A percentile compares a stretch with the other conserved stretches of the same genome.
phyloP scores from a whole-genome alignment of 768 basidiomycete genomes.

The Leccinum fibrillosum region DNA sequence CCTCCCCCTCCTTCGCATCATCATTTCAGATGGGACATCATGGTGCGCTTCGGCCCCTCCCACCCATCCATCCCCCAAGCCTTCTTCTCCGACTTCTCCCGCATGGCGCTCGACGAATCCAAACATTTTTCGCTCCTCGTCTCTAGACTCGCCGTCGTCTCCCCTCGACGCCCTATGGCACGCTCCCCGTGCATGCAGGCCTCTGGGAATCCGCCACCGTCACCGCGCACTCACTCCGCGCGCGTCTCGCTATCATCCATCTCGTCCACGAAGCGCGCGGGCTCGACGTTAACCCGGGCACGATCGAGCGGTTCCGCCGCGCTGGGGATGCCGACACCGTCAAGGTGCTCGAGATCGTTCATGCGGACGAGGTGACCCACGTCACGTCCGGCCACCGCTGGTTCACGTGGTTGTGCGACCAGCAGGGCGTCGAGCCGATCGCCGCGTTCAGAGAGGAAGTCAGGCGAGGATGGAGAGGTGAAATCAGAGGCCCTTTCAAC shows the following conservation, averaged over 20 bases:
- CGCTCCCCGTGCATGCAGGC: not conserved
- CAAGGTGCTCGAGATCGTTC: constrained; percentile 67
- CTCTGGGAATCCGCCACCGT: not conserved
- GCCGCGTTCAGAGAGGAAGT: not conserved
- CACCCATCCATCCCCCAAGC: not conserved
- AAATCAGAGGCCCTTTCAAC: not conserved
- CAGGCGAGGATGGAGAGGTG: not conserved
- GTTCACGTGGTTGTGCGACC: not conserved
- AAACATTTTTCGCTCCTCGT: not conserved
- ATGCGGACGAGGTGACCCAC: constrained; percentile 77
- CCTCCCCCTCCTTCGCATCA: not conserved
- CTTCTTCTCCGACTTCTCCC: not conserved
- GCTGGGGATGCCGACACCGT: constrained; percentile 47
- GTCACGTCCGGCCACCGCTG: constrained; percentile 58
- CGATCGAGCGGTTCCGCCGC: not conserved
- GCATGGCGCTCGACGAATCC: not conserved
- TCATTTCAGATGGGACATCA: not conserved
- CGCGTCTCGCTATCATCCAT: constrained; percentile 55
- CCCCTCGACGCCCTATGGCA: not conserved
- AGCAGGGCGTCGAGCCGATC: not conserved
- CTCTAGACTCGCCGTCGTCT: not conserved
- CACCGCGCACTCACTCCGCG: not conserved
- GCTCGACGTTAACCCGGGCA: not conserved
- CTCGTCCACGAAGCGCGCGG: constrained; percentile 64
- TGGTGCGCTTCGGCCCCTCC: not conserved